Percentiles rank a stretch among this genome's conserved stretches.
These are phyloP conservation scores for Aristolochia fimbriata DNA, from an alignment of 164 flowering plant species.

Conservation along the genomic window DNA sequence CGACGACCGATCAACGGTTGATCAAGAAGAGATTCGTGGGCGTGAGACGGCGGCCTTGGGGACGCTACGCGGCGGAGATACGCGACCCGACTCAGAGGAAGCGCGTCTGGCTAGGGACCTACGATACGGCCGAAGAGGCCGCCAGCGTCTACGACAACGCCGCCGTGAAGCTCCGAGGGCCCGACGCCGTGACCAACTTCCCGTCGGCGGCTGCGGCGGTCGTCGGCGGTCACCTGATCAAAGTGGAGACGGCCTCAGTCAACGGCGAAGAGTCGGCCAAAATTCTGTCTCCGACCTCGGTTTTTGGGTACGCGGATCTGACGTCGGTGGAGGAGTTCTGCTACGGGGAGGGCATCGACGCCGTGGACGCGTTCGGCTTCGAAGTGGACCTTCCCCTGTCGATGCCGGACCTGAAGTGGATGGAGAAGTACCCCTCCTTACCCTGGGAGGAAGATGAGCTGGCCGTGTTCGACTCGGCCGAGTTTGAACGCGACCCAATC, in stretches of 20 bases:
- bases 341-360: constrained; percentile 17
- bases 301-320: constrained; percentile 25
- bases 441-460: constrained; percentile 17
- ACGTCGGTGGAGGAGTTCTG: constrained; percentile 18
- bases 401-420: constrained; percentile 16
- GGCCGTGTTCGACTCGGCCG: constrained; percentile 33
- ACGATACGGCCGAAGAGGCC: constrained; percentile 63
- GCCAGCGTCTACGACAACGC: constrained; percentile 55
- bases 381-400: constrained; percentile 18
- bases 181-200: constrained; percentile 49
- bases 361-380: constrained; percentile 27
- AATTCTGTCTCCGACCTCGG: constrained; percentile 51
- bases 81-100: constrained; percentile 45
- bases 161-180: constrained; percentile 44
- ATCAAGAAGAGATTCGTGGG: constrained; percentile 25
- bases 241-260: neutral
- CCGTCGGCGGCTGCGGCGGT: neutral
- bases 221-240: neutral
- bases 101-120: constrained; percentile 71
- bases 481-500: constrained; percentile 19
- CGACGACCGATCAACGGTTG: constrained; percentile 1
- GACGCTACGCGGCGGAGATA: constrained; percentile 72
- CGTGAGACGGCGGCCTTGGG: constrained; percentile 68
- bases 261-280: neutral
- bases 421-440: constrained; percentile 11